Percentiles rank a stretch among this genome's conserved stretches.
phyloP scores from a whole-genome alignment of 2,329 filamentous ascomycete genomes.

The Botrytis tulipae region DNA sequence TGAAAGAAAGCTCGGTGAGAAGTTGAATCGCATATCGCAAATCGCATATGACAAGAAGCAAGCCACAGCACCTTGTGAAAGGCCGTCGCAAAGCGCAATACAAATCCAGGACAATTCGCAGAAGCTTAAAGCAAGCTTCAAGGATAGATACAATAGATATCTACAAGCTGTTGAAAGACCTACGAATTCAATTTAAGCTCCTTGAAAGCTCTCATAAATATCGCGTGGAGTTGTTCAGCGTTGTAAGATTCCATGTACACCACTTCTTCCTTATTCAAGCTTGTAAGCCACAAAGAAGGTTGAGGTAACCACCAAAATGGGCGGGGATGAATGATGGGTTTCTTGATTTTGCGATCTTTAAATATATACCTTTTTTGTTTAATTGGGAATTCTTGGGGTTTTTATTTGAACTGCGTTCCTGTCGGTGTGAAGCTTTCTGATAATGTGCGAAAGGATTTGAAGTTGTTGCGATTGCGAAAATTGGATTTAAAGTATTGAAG shows the following conservation, averaged over 20 bases:
- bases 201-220: conserved; percentile 36
- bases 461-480: background rate
- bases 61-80: background rate
- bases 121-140: conserved; percentile 28
- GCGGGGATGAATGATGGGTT: background rate
- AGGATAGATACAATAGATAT: conserved; percentile 26
- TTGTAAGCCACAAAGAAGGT: conserved; percentile 14
- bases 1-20: background rate
- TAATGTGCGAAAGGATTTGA: background rate
- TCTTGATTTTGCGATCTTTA: background rate
- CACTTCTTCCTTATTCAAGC: conserved; percentile 9
- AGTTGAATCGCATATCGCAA: background rate
- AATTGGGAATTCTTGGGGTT: background rate
- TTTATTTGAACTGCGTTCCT: background rate
- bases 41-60: background rate
- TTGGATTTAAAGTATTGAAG: background rate
- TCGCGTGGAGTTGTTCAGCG: conserved; percentile 37
- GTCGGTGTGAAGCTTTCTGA: background rate
- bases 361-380: conserved; percentile 10
- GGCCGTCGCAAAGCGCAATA: conserved; percentile 1
- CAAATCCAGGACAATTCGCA: conserved; percentile 11
- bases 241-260: conserved; percentile 34
- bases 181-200: conserved; percentile 39
- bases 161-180: conserved; percentile 38
- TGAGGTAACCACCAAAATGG: background rate